Evolutionary conservation across 345 rosid genomes (phyloP), one percentile per base, ranked within the genome.

Genomic region (Trapa bicornis): DNA sequence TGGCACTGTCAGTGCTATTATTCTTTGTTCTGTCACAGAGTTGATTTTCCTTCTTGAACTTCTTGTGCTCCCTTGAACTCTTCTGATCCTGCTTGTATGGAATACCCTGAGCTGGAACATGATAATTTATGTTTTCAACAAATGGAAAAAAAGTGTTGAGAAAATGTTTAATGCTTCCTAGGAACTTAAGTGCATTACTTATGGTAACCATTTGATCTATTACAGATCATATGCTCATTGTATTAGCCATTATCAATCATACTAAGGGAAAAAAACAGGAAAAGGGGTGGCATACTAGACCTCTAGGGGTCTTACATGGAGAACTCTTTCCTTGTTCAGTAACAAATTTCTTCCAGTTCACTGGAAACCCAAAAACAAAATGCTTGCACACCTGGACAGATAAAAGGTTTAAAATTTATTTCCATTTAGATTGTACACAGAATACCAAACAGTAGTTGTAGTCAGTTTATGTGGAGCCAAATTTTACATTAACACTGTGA

Each of bases 321-420:
- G 71, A 2, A n/a, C 61, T 43, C 22, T 14, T 35, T 6, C 35
- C 37, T 33, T 41, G 56, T 50, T n/a, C 29, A 17, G 29, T 12
- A 8, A 65, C 80, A 61, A 61, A n/a, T 3, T 9, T 61, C 38
- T 91, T 87, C 99, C 97, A 87, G 69, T 70, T 9, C 68, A 75
- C 78, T 78, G 97, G 97, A 81, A 94, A 94, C 4, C 97, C 99
- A 71, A 87, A 73, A 70, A 77, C 48, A 77, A 94, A 90, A 64
- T 85, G 79, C 60, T 68, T 70, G 37, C 74, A 77, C 64, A 86
- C 84, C 99, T 94, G 82, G 12, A 37, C 22, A 70, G 37, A 72
- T 37, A 39, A 33, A 41, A 72, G 68, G 47, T 56, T 35, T 65
- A 33, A 58, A 64, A n/a, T 2, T n/a, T 32, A 29, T 65, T 43